Evolutionary conservation across 1,284 basidiomycete genomes (phyloP).

Genomic region (Ustilago sp.): DNA sequence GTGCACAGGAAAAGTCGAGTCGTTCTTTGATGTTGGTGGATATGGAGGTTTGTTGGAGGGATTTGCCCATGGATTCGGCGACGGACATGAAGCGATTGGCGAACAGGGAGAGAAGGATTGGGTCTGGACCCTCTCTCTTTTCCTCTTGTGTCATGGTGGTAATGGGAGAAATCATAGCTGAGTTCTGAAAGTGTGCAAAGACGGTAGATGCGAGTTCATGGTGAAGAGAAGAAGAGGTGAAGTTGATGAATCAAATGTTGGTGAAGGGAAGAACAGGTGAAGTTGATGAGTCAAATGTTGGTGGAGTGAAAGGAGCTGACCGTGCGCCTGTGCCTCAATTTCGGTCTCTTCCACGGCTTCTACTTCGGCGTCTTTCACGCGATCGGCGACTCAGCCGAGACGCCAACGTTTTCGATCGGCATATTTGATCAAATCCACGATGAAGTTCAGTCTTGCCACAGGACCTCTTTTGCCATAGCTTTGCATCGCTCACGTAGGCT

Average conservation of each 20-base stretch:
- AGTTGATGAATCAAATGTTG: background rate
- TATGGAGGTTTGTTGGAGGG: constrained; percentile 86
- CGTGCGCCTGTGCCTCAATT: background rate
- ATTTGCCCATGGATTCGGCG: constrained; percentile 91
- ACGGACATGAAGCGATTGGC: constrained; percentile 93
- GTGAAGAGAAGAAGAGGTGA: background rate
- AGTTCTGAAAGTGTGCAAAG: background rate
- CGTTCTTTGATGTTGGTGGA: constrained; percentile 91
- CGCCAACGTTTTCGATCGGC: background rate
- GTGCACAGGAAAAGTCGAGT: constrained; percentile 85
- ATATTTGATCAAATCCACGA: background rate
- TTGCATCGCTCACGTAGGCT: background rate
- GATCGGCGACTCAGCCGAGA: background rate
- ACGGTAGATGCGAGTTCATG: background rate
- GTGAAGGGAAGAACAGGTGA: background rate
- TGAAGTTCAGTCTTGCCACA: too few species aligned
- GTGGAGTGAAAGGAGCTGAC: background rate
- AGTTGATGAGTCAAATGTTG: constrained; percentile 1
- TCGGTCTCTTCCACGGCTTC: background rate
- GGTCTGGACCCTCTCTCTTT: constrained; percentile 74
- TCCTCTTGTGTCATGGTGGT: constrained; percentile 14
- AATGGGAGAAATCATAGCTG: background rate
- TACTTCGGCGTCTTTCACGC: background rate
- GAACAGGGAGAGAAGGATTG: constrained; percentile 87
- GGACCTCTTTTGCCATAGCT: background rate